Base-by-base conservation (phyloP, 2,329 filamentous ascomycete species). In the Scedosporium minutisporum region DNA sequence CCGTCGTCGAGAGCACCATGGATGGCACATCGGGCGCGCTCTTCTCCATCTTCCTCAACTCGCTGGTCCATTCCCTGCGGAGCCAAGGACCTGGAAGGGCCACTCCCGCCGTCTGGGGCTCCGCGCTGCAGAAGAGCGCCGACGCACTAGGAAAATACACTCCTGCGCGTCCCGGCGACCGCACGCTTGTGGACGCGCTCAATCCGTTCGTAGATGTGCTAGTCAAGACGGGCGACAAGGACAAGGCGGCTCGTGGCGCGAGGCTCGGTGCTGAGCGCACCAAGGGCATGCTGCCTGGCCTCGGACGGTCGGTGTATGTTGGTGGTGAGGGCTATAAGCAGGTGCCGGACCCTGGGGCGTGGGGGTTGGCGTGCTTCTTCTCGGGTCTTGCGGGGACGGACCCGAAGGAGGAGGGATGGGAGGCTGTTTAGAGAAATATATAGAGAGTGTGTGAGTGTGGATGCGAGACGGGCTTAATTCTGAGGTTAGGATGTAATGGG, bases 141-240 rank as follows among this genome's bases (percentile, higher is more conserved):
- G 79, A 86, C 21, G 86, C 87, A 1, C 78, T 99, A 63, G 83
- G 81, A 42, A 89, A 82, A 70, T 97, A 97, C 74, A 99, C 95
- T 1, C 93, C 93, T 0, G 95, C 95, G 0, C 86, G 88, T 61
- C 88, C 89, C 0, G 95, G 95, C 29, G 95, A 99, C 72, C 83
- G 95, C 60, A 99, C 95, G 0, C 78, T 97, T 42, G 84, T 97
- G 41, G 95, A 99, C 75, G 92, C 93, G 1, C 79, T 99, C 59
- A 84, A 90, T 65, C 95, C 95, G 1, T 99, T 97, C 71, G 87
- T 96, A 60, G 83, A 91, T 53, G 84, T 82, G 3, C 81, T 97
- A 2, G 80, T 76, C 6, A 75, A 82, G 69, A 87, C 86, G 0
- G 84, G 84, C 14, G 84, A 33, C 29, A 90, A 71, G 73, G 82